Evolutionary conservation across 2,329 filamentous ascomycete species (phyloP), one percentile per base, ranked within the genome.

Genomic region (Fusarium sterilihyphosum): DNA sequence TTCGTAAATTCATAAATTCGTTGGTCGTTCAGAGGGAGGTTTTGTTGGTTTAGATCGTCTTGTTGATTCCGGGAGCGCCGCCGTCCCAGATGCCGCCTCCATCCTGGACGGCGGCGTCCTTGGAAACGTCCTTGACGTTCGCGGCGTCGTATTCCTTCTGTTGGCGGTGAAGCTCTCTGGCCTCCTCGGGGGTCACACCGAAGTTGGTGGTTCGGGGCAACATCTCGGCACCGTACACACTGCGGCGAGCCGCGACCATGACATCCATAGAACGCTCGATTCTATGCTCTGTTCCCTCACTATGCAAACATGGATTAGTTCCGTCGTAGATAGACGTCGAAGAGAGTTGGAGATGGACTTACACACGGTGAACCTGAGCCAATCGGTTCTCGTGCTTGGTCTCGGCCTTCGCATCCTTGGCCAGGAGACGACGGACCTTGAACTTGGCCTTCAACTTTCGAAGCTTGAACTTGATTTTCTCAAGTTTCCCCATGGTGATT

Each of bases 221-320:
- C 26, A 26, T 26, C 26, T 26, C 26, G 4, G 26, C 26, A 0
- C 49, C 49, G 5, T 53, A 53, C 0, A 53, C 0, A 0, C 4
- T 6, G 0, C 49, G 22, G 0, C 33, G 26, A 0, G 53, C 37
- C 0, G 53, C 53, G 0, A 38, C 52, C 18, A 54, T 17, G 4
- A 54, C 35, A 0, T 54, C 52, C 9, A 49, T 3, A 0, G 46
- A 16, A 0, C 24, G 24, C 2, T 40, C 35, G 0, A 54, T 38
- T 0, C 8, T 1, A 0, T 38, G 29, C 1, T 41, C 24, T 0
- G 49, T 33, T 0, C 50, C 50, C 0, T 37, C 50, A 2, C 70
- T 70, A 3, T 29, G 17, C 14, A 17, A 44, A 26, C 7, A 20
- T 41, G 2, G 12, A 38, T 71, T 38, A 71, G 67, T 29, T 47